Base-by-base conservation (phyloP, 2,329 filamentous ascomycete genomes). In the Diaporthe nobilis region DNA sequence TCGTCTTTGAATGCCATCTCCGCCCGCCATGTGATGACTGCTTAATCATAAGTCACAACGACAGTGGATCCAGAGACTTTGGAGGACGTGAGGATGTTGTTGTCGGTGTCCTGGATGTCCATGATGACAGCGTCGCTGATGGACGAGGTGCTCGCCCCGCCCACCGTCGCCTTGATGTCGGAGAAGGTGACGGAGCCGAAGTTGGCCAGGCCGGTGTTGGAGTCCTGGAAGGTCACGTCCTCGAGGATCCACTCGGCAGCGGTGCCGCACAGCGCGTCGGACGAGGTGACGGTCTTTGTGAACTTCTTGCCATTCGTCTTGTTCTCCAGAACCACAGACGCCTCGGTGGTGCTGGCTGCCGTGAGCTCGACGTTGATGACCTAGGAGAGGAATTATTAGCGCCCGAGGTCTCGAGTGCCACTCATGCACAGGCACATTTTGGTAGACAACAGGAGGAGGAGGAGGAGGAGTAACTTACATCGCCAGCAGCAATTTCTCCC, bases 181-280 rank as follows among this genome's bases (percentile, higher is more conserved):
- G 83, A 85, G 79, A 88, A 88, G 13, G 82, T 81, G 12, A 89
- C 83, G 6, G 80, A 83, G 12, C 84, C 84, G 75, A 89, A 89
- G 77, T 88, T 80, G 44, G 83, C 86, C 70, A 89, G 82, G 0
- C 84, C 79, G 6, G 89, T 86, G 72, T 86, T 82, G 3, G 79
- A 75, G 53, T 79, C 77, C 53, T 82, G 81, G 7, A 81, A 78
- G 74, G 65, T 75, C 22, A 77, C 65, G 53, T 77, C 76, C 60
- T 77, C 74, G 44, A 76, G 68, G 20, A 77, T 77, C 76, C 76
- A 77, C 61, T 76, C 76, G 12, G 72, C 74, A 20, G 63, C 55
- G 20, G 71, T 70, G 2, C 58, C 61, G 53, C 74, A 76, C 13
- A 77, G 75, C 51, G 57, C 58, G 15, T 73, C 61, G 9, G 55